Conservation (phyloP, 164 flowering plant genomes). For the Annona squamosa region DNA sequence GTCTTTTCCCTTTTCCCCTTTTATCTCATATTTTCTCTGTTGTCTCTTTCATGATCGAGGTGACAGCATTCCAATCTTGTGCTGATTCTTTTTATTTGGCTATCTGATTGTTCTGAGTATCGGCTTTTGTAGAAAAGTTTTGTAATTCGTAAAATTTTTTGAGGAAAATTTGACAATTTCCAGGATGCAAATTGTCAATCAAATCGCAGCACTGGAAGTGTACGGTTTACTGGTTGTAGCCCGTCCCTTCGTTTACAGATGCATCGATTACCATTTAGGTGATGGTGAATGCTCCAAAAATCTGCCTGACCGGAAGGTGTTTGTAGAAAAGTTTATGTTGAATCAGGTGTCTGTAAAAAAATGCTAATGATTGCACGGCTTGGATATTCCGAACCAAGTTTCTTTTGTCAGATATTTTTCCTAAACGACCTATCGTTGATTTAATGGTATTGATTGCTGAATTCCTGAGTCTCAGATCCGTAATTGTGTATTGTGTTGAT, state of each 20-base stretch:
- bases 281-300: neutral
- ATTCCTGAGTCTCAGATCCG: neutral
- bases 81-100: neutral
- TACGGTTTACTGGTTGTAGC: neutral
- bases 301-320: neutral
- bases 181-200: neutral
- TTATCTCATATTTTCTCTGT: neutral
- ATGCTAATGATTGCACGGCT: neutral
- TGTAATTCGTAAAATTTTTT: neutral
- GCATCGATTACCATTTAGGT: neutral
- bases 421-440: neutral
- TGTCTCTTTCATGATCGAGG: neutral
- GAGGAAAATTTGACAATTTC: neutral
- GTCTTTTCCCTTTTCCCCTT: neutral
- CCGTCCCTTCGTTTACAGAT: neutral
- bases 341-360: neutral
- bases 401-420: neutral
- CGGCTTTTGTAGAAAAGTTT: neutral
- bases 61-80: neutral
- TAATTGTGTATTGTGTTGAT: neutral
- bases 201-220: neutral
- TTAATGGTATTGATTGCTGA: neutral
- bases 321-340: neutral
- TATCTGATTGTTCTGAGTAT: neutral
- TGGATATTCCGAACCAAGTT: neutral